Percentiles rank a stretch among this genome's conserved stretches.
Evolutionary conservation across 2,329 filamentous ascomycete species (phyloP).

Genomic region (Ascochyta lentis): DNA sequence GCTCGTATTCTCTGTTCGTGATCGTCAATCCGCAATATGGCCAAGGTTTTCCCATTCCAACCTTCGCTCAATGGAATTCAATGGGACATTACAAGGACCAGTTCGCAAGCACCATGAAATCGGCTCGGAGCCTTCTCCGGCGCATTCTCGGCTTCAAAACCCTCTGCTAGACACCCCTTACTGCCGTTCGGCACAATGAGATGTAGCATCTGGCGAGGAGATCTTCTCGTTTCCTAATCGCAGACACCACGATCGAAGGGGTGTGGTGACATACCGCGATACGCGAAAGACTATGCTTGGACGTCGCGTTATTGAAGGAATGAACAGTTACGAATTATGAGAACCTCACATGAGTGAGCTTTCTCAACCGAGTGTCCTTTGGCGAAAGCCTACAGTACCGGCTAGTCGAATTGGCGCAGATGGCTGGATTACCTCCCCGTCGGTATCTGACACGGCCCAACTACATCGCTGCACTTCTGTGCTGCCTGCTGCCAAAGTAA

Average conservation of each 20-base stretch:
- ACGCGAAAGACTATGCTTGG: constrained; percentile 3
- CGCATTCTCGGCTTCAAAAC: constrained; percentile 6
- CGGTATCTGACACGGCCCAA: background rate
- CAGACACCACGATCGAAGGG: background rate
- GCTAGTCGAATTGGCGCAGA: background rate
- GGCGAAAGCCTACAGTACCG: background rate
- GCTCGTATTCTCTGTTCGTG: background rate
- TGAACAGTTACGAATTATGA: background rate
- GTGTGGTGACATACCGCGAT: constrained; percentile 7
- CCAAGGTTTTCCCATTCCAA: constrained; percentile 8
- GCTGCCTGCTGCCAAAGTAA: background rate
- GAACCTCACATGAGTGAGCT: background rate
- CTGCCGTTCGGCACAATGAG: background rate
- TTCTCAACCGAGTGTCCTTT: background rate
- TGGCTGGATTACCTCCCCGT: constrained; percentile 1
- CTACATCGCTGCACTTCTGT: background rate
- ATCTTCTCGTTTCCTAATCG: constrained; percentile 1
- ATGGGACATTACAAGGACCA: background rate
- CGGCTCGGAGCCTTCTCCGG: background rate
- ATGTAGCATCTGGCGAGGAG: constrained; percentile 11
- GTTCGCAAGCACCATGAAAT: background rate
- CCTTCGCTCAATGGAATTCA: constrained; percentile 7
- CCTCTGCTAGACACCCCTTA: background rate
- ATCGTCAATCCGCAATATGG: constrained; percentile 5
- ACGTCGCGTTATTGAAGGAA: constrained; percentile 4